Evolutionary conservation across 169 alveolate genomes (phyloP).

Genomic region (Cryptosporidium viatorum): DNA sequence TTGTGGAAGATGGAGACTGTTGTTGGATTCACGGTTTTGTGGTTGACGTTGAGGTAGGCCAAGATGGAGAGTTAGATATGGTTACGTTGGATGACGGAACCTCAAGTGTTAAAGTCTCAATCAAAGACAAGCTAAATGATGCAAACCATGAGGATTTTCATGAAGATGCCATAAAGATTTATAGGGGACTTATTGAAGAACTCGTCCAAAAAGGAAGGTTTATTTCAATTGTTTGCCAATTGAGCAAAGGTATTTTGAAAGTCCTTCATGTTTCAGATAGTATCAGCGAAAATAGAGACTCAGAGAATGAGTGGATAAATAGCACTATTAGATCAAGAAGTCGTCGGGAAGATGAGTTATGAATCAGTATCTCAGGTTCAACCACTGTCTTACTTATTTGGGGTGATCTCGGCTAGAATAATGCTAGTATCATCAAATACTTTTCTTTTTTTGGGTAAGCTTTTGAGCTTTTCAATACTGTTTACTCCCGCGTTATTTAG

Average conservation of each 20-base stretch:
- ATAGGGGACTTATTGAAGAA: conserved; percentile 8
- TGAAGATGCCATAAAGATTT: background rate
- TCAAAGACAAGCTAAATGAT: background rate
- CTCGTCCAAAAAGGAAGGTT: conserved; percentile 38
- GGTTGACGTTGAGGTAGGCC: background rate
- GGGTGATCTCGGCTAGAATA: conserved; percentile 23
- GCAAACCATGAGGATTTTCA: background rate
- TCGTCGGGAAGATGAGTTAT: background rate
- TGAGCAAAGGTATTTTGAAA: background rate
- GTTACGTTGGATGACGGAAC: conserved; percentile 60
- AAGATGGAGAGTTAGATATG: background rate
- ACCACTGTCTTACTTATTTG: background rate
- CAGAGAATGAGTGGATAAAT: conserved; percentile 43
- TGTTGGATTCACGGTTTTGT: conserved; percentile 65
- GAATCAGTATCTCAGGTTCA: background rate
- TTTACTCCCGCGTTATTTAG: conserved; percentile 43
- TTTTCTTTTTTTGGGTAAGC: conserved; percentile 60
- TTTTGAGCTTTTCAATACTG: conserved; percentile 46
- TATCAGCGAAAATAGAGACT: background rate
- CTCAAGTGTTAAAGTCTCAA: conserved; percentile 4
- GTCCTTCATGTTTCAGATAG: conserved; percentile 68
- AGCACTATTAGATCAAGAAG: conserved; percentile 21
- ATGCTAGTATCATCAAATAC: conserved; percentile 70
- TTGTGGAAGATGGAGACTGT: conserved; percentile 38
- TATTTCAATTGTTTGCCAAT: conserved; percentile 28